Evolutionary conservation across 2,329 filamentous ascomycete genomes (phyloP), one percentile per base, ranked within the genome.

Genomic region (Karstenula rhodostoma): DNA sequence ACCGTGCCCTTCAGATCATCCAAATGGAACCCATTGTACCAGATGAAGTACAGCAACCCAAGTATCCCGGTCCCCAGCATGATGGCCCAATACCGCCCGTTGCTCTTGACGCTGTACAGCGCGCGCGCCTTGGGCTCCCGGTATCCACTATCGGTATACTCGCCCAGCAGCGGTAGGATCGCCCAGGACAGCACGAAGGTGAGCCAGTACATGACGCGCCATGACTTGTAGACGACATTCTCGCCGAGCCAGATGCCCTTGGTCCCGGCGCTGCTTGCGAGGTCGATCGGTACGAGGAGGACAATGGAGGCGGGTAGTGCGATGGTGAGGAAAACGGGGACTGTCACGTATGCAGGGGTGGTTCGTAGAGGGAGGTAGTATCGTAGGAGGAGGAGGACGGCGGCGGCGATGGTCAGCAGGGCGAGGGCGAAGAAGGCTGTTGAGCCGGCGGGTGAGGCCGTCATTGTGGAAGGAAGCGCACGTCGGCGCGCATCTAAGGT

Each of bases 141-240:
- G 77, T 97, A 96, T 56, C 95, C 95, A 29, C 94, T 91, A 78
- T 98, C 95, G 78, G 92, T 90, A 78, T 97, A 99, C 78, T 98
- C 94, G 77, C 90, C 95, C 58, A 99, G 87, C 53, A 98, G 87
- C 15, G 95, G 95, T 37, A 99, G 88, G 64, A 99, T 93, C 63
- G 93, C 87, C 95, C 95, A 99, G 58, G 94, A 98, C 73, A 99
- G 81, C 53, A 89, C 88, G 80, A 99, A 99, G 0, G 94, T 98
- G 57, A 99, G 84, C 95, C 95, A 99, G 80, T 99, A 99, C 22
- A 91, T 90, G 66, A 99, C 94, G 74, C 94, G 87, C 95, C 95
- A 99, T 59, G 90, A 90, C 25, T 97, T 92, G 72, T 96, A 83
- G 51, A 97, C 83, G 29, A 94, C 86, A 52, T 89, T 83, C 66